Base-by-base conservation (phyloP, 2,329 filamentous ascomycete species). In the Davidsoniella eucalypti region DNA sequence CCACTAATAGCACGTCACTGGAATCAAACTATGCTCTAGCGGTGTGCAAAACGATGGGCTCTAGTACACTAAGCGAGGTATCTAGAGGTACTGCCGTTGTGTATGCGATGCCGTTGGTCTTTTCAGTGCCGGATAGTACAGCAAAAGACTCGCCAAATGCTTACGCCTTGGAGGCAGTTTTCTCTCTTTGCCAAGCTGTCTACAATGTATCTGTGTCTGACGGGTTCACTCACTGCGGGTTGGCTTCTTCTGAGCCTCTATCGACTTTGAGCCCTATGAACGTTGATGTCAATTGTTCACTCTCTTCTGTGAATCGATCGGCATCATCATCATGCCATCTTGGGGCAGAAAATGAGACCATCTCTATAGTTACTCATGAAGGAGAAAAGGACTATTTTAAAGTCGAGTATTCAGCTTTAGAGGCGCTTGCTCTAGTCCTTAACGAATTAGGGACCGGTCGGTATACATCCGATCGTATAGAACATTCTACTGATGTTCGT, bases 151-250 rank as follows among this genome's bases (percentile, higher is more conserved):
- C 43, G 5, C 10, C 45, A 16, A 36, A 18, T 10, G 59, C 60
- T 52, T 54, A 57, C 14, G 60, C 61, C 17, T 50, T 56, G 7
- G 61, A 62, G 52, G 55, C 59, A 12, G 51, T 61, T 9, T 55
- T 61, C n/a, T 58, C 60, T 33, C 58, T 62, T 39, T 61, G 61
- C 44, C 56, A 59, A 47, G 57, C 58, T 49, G 57, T 54, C 3
- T 61, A 60, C 54, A 42, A 51, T n/a, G 17, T 51, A 16, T 25
- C 23, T 2, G 50, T 56, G 6, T 9, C 23, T 4, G 12, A 46
- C 18, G 50, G 46, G 18, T 18, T 26, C 3, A 18, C 43, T 6
- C 49, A 25, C 2, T 14, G 37, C 9, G 25, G 10, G 2, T n/a
- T 47, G 6, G 36, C 29, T 9, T 52, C 50, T 21, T 42, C 52